phyloP scores from a whole-genome alignment of 306 rosid genomes.

The Adenanthera pavonina region DNA sequence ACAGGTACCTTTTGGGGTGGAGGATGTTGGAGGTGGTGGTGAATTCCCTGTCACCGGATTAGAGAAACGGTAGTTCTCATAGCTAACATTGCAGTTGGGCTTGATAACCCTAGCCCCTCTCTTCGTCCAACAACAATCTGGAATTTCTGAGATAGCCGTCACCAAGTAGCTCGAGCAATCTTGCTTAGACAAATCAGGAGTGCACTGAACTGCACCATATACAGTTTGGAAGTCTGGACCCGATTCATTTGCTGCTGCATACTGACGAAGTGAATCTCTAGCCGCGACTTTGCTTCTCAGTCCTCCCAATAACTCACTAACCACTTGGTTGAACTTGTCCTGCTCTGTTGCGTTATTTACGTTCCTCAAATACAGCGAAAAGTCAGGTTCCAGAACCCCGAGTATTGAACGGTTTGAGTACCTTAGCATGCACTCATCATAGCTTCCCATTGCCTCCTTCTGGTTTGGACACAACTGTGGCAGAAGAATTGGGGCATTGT shows the following conservation, averaged over 20 bases:
- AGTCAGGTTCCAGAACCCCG: neutral
- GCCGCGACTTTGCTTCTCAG: neutral
- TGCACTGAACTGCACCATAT: conserved; percentile 38
- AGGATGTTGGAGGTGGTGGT: too few species aligned
- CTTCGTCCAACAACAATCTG: neutral
- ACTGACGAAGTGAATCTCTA: conserved; percentile 11
- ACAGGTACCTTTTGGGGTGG: too few species aligned
- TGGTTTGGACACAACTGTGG: neutral
- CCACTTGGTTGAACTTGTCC: neutral
- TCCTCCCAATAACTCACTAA: neutral
- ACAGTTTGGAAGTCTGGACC: neutral
- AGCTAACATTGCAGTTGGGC: conserved; percentile 37
- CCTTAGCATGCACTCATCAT: neutral
- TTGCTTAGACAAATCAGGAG: conserved; percentile 24
- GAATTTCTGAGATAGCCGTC: fast-evolving
- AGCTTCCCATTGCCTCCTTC: neutral
- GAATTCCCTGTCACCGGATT: too few species aligned
- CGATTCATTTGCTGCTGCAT: neutral
- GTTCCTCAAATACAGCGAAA: neutral
- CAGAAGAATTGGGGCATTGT: neutral
- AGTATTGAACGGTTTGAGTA: neutral
- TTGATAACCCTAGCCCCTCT: neutral
- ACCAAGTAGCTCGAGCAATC: conserved; percentile 28
- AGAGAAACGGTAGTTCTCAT: neutral
- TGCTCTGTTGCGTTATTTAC: neutral